Base-by-base conservation (phyloP, 2,329 filamentous ascomycete species). In the Colletotrichum gigasporum region DNA sequence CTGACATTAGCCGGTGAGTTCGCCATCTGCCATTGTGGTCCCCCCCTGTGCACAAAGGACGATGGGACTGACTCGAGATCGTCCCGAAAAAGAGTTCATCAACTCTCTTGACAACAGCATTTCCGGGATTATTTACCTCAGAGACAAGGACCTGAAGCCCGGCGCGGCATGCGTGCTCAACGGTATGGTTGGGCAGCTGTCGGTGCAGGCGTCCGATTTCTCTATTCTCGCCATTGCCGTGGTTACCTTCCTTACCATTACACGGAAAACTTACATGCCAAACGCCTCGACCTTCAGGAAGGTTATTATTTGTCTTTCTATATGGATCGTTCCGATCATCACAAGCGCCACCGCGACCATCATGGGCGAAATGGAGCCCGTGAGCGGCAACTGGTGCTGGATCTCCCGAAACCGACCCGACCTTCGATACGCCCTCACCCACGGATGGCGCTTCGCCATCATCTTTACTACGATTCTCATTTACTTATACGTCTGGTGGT, bases 341-440 rank as follows among this genome's bases (percentile, higher is more conserved):
- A 81, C 79, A 2, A 75, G 77, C 67, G 68, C 68, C 55, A 71
- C 70, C 14, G 73, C 70, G 30, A 70, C 74, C 22, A 72, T 47
- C n/a, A 68, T 74, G 66, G 63, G 71, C 22, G 65, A 77, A 74
- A 65, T 65, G 22, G 8, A 65, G 9, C 62, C 62, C 12, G 77
- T 81, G 2, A 79, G 78, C 3, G 80, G 80, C 0, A 82, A 83
- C 61, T 83, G 81, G 80, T 83, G 81, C 69, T 83, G 81, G 81
- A 82, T 83, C 62, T 70, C 74, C 11, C 66, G 71, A 11, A 67
- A 72, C 2, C 70, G 75, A n/a, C 67, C 72, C 24, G 76, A 75
- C 11, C 71, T 82, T n/a, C 77, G 81, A 24, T 83, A 83, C 61
- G 75, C 71, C 2, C 71, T 83, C 50, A 79, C 78, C 0, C 80